Percentiles rank a stretch among this genome's conserved stretches.
Conservation (phyloP, 2,329 filamentous ascomycete genomes). For the Arachnomyces sp. region DNA sequence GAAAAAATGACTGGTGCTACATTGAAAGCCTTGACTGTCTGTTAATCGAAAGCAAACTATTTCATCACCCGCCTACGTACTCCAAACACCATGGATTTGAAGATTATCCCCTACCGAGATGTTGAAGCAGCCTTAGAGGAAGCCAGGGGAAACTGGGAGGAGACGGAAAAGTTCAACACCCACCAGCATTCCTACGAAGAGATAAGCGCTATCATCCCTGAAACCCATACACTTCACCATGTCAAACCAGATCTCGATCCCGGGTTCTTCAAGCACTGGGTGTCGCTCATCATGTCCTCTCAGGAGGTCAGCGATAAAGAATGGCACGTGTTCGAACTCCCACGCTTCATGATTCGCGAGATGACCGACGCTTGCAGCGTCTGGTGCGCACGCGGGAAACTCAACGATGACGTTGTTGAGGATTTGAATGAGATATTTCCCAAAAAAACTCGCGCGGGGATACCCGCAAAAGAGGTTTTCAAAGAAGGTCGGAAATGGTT, state of each 20-base stretch:
- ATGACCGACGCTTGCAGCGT: conserved; percentile 23
- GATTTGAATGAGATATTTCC: conserved; percentile 22
- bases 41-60: too few relatives aligned
- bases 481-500: conserved; percentile 21
- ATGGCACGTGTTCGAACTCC: conserved; percentile 9
- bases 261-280: conserved; percentile 38
- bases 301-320: conserved; percentile 19
- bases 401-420: conserved; percentile 27
- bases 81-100: conserved; percentile 5
- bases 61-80: too few relatives aligned
- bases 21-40: too few relatives aligned
- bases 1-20: too few relatives aligned
- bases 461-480: conserved; percentile 28
- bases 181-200: conserved; percentile 28
- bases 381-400: conserved; percentile 19
- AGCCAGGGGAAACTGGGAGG: conserved; percentile 6
- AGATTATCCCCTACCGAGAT: conserved; percentile 7
- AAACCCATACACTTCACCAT: conserved; percentile 4
- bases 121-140: conserved; percentile 7
- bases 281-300: conserved; percentile 31
- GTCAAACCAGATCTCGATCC: conserved; percentile 24
- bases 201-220: conserved; percentile 18
- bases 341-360: conserved; percentile 14
- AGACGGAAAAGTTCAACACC: conserved; percentile 27
- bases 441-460: conserved; percentile 16